These are phyloP conservation scores for Saccharomyces mikatae DNA, from an alignment of 805 yeast genomes.

Conservation along the genomic window DNA sequence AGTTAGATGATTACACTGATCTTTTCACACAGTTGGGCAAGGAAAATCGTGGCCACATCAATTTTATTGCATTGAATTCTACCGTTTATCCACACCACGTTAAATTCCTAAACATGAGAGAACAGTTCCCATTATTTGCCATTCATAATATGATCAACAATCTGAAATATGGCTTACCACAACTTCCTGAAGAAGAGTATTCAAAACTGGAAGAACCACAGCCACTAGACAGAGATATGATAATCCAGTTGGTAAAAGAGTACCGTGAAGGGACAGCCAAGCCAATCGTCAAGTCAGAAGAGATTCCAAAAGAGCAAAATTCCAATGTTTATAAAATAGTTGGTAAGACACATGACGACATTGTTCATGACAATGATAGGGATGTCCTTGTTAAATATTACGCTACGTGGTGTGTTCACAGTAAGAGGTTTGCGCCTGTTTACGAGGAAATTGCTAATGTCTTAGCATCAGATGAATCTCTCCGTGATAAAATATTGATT, in stretches of 20 bases:
- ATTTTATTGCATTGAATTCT: slow-evolving; percentile 87
- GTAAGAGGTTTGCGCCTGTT: slow-evolving; percentile 82
- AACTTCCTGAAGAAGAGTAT: slow-evolving; percentile 34
- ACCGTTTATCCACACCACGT: slow-evolving; percentile 77
- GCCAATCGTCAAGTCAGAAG: slow-evolving; percentile 78
- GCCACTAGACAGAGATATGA: slow-evolving; percentile 43
- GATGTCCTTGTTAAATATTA: slow-evolving; percentile 84
- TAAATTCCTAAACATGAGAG: slow-evolving; percentile 71
- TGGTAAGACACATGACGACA: slow-evolving; percentile 69
- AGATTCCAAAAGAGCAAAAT: slow-evolving; percentile 75
- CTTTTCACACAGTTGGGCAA: slow-evolving; percentile 59
- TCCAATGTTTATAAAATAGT: slow-evolving; percentile 69
- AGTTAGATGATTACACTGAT: slow-evolving; percentile 48
- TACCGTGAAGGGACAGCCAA: slow-evolving; percentile 56
- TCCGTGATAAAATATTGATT: slow-evolving; percentile 51
- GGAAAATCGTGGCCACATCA: slow-evolving; percentile 67
- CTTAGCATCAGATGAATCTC: slow-evolving; percentile 44
- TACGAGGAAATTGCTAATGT: slow-evolving; percentile 80
- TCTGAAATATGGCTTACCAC: slow-evolving; percentile 72
- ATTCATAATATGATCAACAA: slow-evolving; percentile 66
- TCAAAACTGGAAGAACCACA: slow-evolving; percentile 12
- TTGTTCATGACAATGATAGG: slow-evolving; percentile 48
- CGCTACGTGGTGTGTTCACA: slow-evolving; percentile 98
- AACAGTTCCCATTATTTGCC: slow-evolving; percentile 83
- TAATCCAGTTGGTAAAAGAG: slow-evolving; percentile 54